These are phyloP conservation scores for Fusarium stilboides DNA, from an alignment of 2,329 filamentous ascomycete species.

Conservation along the genomic window DNA sequence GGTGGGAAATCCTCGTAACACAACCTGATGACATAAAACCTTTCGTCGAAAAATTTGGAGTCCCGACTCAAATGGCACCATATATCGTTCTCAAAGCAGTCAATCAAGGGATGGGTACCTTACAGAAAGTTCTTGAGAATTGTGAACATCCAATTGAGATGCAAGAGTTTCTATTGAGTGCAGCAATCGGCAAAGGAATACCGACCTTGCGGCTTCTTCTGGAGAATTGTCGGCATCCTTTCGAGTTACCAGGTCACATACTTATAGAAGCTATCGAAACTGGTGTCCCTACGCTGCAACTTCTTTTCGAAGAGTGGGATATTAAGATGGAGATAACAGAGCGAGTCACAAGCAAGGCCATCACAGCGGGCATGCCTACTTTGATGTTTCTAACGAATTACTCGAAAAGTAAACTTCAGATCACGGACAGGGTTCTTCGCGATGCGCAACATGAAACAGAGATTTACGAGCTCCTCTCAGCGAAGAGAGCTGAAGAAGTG, in stretches of 20 bases:
- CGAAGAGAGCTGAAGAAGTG: neutral
- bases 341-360: neutral
- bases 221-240: neutral
- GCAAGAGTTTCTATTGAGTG: neutral
- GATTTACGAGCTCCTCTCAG: neutral
- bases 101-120: neutral
- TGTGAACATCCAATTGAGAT: neutral
- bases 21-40: neutral
- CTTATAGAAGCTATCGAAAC: accelerated
- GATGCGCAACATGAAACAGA: neutral
- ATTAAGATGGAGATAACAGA: neutral
- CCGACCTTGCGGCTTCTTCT: neutral
- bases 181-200: neutral
- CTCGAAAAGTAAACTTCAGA: neutral
- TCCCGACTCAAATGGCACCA: neutral
- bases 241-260: neutral
- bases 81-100: neutral
- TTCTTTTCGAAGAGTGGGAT: neutral
- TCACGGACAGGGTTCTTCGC: neutral
- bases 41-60: neutral
- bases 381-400: neutral
- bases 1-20: neutral
- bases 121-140: neutral
- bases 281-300: neutral
- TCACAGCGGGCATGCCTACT: neutral